phyloP scores from a whole-genome alignment of 2,329 filamentous ascomycete species.

The Ambrosiella cleistominuta region DNA sequence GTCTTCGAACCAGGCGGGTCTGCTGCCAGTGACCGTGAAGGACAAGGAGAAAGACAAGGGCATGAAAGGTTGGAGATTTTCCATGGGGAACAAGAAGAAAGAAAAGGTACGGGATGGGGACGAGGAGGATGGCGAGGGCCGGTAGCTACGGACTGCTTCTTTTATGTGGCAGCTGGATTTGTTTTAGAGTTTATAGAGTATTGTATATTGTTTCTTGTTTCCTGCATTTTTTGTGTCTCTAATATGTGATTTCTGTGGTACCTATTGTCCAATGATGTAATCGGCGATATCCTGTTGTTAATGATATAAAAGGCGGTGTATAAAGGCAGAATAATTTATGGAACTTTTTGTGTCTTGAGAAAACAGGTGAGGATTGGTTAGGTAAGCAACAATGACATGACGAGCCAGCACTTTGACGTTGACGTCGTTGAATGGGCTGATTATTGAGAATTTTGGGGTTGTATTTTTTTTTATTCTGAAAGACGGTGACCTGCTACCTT shows the following conservation, averaged over 20 bases:
- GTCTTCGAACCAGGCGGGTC: constrained; percentile 20
- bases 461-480: too few species aligned
- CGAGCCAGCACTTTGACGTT: not conserved
- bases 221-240: too few species aligned
- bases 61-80: constrained; percentile 35
- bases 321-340: not conserved
- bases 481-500: too few species aligned
- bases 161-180: not conserved
- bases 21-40: not conserved
- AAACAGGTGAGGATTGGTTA: not conserved
- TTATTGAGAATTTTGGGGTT: not conserved
- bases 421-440: not conserved
- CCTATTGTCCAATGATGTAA: not conserved
- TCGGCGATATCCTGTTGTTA: too few species aligned
- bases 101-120: constrained; percentile 24
- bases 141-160: not conserved
- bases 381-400: not conserved
- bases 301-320: not conserved
- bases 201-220: too few species aligned
- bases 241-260: too few species aligned
- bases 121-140: constrained; percentile 3
- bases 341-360: not conserved
- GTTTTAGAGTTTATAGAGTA: too few species aligned
- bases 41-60: constrained; percentile 29
- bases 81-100: constrained; percentile 42